Conservation (phyloP, 2,329 filamentous ascomycete species). For the Cladosporium sp. region DNA sequence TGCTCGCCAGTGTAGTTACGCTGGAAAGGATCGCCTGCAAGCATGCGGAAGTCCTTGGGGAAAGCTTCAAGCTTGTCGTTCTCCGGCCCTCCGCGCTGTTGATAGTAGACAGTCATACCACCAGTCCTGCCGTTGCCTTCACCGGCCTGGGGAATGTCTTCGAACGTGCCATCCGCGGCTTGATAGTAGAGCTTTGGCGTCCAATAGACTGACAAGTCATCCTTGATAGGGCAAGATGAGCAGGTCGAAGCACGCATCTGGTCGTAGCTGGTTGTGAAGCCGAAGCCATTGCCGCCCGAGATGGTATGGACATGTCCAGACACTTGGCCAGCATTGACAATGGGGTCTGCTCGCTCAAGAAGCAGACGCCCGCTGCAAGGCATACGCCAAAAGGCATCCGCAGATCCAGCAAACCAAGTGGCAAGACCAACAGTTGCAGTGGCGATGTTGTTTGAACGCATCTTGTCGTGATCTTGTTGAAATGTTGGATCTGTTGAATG, state of each 20-base stretch:
- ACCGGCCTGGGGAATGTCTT: constrained; percentile 54
- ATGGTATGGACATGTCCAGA: constrained; percentile 66
- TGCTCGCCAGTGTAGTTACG: constrained; percentile 56
- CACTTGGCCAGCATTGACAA: constrained; percentile 58
- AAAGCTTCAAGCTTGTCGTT: constrained; percentile 66
- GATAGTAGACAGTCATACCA: constrained; percentile 76
- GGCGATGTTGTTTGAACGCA: constrained; percentile 6
- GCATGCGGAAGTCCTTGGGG: constrained; percentile 66
- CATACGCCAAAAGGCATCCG: constrained; percentile 68
- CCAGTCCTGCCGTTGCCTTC: constrained; percentile 40
- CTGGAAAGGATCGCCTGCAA: constrained; percentile 60
- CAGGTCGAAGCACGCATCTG: constrained; percentile 60
- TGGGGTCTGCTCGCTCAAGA: constrained; percentile 62
- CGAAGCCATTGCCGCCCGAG: constrained; percentile 67
- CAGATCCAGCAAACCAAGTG: constrained; percentile 32
- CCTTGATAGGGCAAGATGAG: constrained; percentile 60
- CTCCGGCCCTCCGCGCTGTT: constrained; percentile 45
- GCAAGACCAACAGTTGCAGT: constrained; percentile 18
- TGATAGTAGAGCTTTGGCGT: constrained; percentile 67
- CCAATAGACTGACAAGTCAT: constrained; percentile 75
- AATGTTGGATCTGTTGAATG: neutral
- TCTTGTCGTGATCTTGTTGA: neutral
- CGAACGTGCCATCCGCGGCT: constrained; percentile 56
- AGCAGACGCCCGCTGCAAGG: constrained; percentile 60
- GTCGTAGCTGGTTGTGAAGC: constrained; percentile 57